Base-by-base conservation (phyloP, 148 eudicot species). In the Vaccinium darrowii region DNA sequence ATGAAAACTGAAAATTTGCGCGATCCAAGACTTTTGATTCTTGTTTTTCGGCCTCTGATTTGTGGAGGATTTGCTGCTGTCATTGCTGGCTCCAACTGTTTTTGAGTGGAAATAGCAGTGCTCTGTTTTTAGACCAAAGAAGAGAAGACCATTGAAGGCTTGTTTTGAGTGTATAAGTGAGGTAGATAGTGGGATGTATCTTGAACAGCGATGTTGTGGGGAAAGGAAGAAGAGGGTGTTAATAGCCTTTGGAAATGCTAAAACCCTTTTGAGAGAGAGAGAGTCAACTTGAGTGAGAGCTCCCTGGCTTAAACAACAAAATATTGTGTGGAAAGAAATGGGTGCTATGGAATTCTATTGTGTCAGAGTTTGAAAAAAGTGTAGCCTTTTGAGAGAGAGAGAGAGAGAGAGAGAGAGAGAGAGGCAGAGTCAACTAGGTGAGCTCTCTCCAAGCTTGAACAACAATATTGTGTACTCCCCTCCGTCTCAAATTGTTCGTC, bases 321-420 rank as follows among this genome's bases (percentile, higher is more conserved):
- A 56, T 21, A 23, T 14, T 67, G 15, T 4, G 18, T 56, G 10
- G 33, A 9, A 69, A 27, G 18, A 69, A 69, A 69, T 69, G 74
- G 74, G 74, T 27, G 74, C 74, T 69, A 27, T 69, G 74, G 39
- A 69, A 69, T 69, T 69, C 74, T 30, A 36, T 25, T 25, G 27
- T 69, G 74, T 69, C 74, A 69, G 74, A 69, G 14, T 69, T 69
- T 27, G 74, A 69, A 69, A 30, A 69, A 25, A 36, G 16, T 25
- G 58, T 11, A 56, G 58, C 36, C 39, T 30, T 62, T n/a, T 1
- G 25, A 19, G 71, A 62, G 69, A 63, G 71, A 63, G 67, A 58
- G 67, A 63, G 27, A 63, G 71, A n/a, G 71, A 19, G 71, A 62
- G 69, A 63, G 71, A 63, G 67, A 58, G 67, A 63, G 27, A 63